Base-by-base conservation (phyloP, 2,329 filamentous ascomycete species). In the Simplicillium sp. region DNA sequence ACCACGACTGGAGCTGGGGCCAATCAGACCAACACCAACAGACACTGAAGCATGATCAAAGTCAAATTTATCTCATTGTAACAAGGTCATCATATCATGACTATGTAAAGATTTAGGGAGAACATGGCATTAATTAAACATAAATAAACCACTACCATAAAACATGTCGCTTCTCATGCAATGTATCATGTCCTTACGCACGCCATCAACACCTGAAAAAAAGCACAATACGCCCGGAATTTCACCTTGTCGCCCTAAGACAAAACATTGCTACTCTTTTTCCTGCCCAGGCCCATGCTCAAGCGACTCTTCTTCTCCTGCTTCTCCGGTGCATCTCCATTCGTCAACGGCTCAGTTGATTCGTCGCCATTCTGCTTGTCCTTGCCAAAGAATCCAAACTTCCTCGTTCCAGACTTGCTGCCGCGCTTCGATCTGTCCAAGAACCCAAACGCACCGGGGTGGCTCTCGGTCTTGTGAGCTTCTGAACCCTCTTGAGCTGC, bases 371-470 rank as follows among this genome's bases (percentile, higher is more conserved):
- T 56, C 40, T 57, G 50, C 56, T 65, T 71, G 46, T 75, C 71
- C 46, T 75, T 77, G 50, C 71, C 67, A 31, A 82, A 63, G 54
- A 85, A 84, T 28, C 73, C 75, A 53, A 86, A 81, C 60, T 83
- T 87, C 47, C 82, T 77, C 37, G 84, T 77, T 66, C 94, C 74
- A 47, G 85, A 88, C 65, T 86, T 90, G 58, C 82, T 87, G 9
- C 78, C 78, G 41, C 81, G 73, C 50, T 80, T 76, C 48, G 84
- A 80, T 35, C 85, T 72, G 52, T 77, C 78, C 34, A 92, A 64
- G 25, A 77, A 68, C 5, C 68, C 65, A 25, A 58, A 57, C 39
- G 53, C 56, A 45, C 57, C 70, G 54, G 53, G 70, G 13, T 54
- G 50, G 4, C 53, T 52, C n/a, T 56, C 59, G 25, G 65, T 64